Conservation (phyloP, 23 red algal genomes). For the Pyropia haitanensis region DNA sequence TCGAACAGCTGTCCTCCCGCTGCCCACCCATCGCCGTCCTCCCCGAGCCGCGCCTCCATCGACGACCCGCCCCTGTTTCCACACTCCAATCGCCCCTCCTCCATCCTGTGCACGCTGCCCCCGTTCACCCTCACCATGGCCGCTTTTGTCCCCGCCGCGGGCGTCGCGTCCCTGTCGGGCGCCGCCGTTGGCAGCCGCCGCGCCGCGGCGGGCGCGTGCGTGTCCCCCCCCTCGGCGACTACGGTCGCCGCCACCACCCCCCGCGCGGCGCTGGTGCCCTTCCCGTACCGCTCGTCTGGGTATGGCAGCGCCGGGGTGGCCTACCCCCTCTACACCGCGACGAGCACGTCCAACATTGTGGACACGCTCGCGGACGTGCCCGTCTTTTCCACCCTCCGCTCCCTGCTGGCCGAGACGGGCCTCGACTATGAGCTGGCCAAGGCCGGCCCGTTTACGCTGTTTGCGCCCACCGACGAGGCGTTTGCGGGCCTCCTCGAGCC, state of each 20-base stretch:
- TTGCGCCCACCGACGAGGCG: slow-evolving; percentile 46
- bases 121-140: too few species aligned
- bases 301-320: slow-evolving; percentile 50
- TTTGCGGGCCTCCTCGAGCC: slow-evolving; percentile 43
- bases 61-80: too few species aligned
- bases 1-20: too few species aligned
- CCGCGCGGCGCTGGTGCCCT: slow-evolving; percentile 24
- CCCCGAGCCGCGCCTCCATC: too few species aligned
- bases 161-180: too few species aligned
- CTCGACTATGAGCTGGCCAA: slow-evolving; percentile 41
- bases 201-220: too few species aligned
- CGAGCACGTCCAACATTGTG: slow-evolving; percentile 22
- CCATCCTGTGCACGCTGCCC: too few species aligned
- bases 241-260: not conserved
- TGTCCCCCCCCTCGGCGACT: too few species aligned
- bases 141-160: too few species aligned
- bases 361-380: slow-evolving; percentile 33
- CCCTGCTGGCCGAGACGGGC: slow-evolving; percentile 35
- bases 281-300: slow-evolving; percentile 43
- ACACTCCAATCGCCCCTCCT: too few species aligned
- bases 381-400: slow-evolving; percentile 35
- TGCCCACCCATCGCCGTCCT: too few species aligned
- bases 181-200: too few species aligned
- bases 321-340: slow-evolving; percentile 23
- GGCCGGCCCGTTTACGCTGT: slow-evolving; percentile 49